A percentile compares a stretch with the other conserved stretches of the same genome.
These are phyloP conservation scores for Saraca asoca DNA, from an alignment of 331 rosid genomes.

Conservation along the genomic window DNA sequence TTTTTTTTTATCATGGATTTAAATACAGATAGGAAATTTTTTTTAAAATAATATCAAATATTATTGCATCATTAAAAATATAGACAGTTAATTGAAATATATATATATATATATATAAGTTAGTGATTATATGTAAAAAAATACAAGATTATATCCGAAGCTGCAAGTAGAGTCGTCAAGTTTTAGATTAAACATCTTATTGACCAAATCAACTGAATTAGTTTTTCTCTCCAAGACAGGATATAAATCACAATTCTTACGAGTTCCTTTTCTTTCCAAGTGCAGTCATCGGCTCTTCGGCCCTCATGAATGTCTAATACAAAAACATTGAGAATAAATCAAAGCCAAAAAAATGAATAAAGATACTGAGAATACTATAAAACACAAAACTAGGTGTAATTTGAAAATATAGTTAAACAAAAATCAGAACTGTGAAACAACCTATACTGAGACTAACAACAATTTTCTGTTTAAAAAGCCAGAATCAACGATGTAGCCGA, in stretches of 20 bases:
- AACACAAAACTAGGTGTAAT: neutral
- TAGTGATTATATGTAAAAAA: too few species aligned
- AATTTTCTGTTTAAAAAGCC: conserved; percentile 42
- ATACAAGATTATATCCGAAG: too few species aligned
- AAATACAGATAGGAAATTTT: too few species aligned
- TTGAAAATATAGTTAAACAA: conserved; percentile 7
- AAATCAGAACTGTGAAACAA: conserved; percentile 39
- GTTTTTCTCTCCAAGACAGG: conserved; percentile 16
- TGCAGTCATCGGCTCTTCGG: conserved; percentile 27
- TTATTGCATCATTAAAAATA: too few species aligned
- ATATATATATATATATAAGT: too few species aligned
- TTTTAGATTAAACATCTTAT: conserved; percentile 5
- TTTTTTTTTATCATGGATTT: too few species aligned
- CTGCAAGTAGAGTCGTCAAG: too few species aligned
- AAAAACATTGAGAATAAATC: conserved; percentile 28
- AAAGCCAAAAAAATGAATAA: conserved; percentile 14
- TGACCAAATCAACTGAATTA: conserved; percentile 2
- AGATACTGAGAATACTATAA: conserved; percentile 20
- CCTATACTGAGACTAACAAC: conserved; percentile 42
- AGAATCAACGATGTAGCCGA: conserved; percentile 40
- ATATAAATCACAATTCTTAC: conserved; percentile 15
- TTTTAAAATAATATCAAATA: too few species aligned
- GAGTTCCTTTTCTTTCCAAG: conserved; percentile 40
- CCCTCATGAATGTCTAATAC: conserved; percentile 38
- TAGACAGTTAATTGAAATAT: too few species aligned